Evolutionary conservation across 2,329 filamentous ascomycete species (phyloP).

Genomic region (Trichophyton verrucosum): DNA sequence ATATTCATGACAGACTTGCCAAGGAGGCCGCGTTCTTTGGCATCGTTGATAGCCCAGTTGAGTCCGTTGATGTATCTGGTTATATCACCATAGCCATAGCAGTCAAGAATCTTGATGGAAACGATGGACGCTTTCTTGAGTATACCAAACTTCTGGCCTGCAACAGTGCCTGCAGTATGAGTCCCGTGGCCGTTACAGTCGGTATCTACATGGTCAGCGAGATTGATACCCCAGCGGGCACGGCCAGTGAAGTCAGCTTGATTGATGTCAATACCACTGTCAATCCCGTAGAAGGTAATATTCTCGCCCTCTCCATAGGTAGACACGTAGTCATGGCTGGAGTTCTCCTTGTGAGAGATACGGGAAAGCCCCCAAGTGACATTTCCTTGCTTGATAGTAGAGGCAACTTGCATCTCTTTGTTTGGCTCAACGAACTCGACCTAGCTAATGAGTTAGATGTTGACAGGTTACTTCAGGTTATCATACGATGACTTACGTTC

Average conservation of each 20-base stretch:
- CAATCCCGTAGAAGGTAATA: conserved; percentile 27
- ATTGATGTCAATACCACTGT: conserved; percentile 26
- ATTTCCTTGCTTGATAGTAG: conserved; percentile 16
- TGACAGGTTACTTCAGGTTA: neutral
- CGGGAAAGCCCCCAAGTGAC: conserved; percentile 26
- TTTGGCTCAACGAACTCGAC: conserved; percentile 13
- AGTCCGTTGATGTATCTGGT: conserved; percentile 40
- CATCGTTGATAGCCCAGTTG: conserved; percentile 27
- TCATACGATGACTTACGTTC: neutral
- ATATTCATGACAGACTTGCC: conserved; percentile 26
- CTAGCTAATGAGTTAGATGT: conserved; percentile 2
- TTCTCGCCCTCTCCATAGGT: conserved; percentile 25
- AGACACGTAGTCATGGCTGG: conserved; percentile 23
- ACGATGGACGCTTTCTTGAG: conserved; percentile 28
- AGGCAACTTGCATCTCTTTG: conserved; percentile 1
- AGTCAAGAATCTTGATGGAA: conserved; percentile 40
- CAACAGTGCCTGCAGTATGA: conserved; percentile 29
- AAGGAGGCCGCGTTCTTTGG: conserved; percentile 19
- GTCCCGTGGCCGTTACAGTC: conserved; percentile 29
- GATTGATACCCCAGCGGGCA: conserved; percentile 26
- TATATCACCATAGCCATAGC: conserved; percentile 34
- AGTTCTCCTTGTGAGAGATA: conserved; percentile 20
- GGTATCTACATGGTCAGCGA: conserved; percentile 14
- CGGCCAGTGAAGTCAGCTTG: conserved; percentile 28
- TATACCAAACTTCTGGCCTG: conserved; percentile 25